Evolutionary conservation across 306 rosid genomes (phyloP).

Genomic region (Potentilla sterilis): DNA sequence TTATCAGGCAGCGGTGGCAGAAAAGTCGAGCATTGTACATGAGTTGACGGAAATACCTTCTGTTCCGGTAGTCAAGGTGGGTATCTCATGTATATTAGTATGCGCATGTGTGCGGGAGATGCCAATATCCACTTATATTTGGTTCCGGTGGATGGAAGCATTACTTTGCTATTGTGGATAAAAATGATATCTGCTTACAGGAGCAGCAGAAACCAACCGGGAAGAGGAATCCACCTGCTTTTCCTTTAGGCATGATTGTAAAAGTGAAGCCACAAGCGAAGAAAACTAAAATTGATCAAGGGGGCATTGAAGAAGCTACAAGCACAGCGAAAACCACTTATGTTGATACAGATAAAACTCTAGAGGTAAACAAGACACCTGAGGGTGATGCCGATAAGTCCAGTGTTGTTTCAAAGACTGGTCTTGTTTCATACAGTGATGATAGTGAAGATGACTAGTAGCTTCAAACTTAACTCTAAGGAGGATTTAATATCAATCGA

Average conservation of each 20-base stretch:
- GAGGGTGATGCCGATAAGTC: conserved; percentile 34
- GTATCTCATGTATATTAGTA: conserved; percentile 13
- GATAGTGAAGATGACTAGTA: conserved; percentile 72
- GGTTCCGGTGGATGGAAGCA: conserved; percentile 1
- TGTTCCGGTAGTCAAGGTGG: conserved; percentile 56
- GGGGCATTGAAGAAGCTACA: conserved; percentile 33
- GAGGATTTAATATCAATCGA: neutral
- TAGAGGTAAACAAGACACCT: conserved; percentile 27
- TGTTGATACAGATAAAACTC: conserved; percentile 28
- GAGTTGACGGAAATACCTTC: conserved; percentile 60
- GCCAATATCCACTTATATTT: neutral
- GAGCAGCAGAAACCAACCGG: conserved; percentile 55
- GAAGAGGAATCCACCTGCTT: conserved; percentile 52
- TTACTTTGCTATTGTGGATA: conserved; percentile 7
- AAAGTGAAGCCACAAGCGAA: conserved; percentile 80
- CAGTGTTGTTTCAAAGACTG: conserved; percentile 34
- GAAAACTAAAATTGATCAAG: conserved; percentile 58
- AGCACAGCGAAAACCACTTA: conserved; percentile 19
- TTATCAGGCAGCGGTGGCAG: no score
- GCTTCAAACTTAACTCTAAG: conserved; percentile 11
- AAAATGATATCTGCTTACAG: conserved; percentile 40
- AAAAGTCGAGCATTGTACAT: conserved; percentile 41
- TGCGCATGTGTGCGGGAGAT: neutral
- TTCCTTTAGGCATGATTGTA: conserved; percentile 55
- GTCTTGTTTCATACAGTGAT: conserved; percentile 84